A percentile compares a stretch with the other conserved stretches of the same genome.
These are phyloP conservation scores for Cytospora chrysosperma DNA, from an alignment of 2,329 filamentous ascomycete genomes.

Conservation along the genomic window DNA sequence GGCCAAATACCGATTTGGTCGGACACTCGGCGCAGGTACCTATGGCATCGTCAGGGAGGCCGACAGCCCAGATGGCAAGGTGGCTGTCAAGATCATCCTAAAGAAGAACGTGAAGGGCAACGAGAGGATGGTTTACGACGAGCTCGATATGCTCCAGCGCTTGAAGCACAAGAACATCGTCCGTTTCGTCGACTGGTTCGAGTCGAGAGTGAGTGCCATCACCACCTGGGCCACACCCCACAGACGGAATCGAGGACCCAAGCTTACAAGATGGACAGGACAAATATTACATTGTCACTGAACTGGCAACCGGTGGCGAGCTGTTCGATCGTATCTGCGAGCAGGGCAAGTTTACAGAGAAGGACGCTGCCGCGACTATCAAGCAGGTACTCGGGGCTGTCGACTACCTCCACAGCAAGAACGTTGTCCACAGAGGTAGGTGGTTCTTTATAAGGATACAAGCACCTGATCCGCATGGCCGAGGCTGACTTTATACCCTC, in stretches of 20 bases:
- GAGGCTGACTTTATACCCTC: background rate
- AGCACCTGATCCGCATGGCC: background rate
- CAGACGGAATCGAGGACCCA: background rate
- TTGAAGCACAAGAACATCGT: conserved; percentile 95
- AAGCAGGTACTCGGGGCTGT: conserved; percentile 91
- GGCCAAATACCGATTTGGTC: conserved; percentile 86
- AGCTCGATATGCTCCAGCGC: conserved; percentile 87
- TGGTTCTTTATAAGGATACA: background rate
- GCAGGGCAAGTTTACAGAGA: conserved; percentile 96
- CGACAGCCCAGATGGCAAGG: conserved; percentile 77
- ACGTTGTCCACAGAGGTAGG: conserved; percentile 92
- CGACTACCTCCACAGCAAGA: conserved; percentile 88
- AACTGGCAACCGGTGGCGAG: conserved; percentile 93
- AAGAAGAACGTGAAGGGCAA: conserved; percentile 99
- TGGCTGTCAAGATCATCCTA: conserved; percentile 97
- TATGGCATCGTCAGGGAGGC: conserved; percentile 98
- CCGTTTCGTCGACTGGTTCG: conserved; percentile 97
- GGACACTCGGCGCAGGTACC: conserved; percentile 91
- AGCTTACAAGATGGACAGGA: conserved; percentile 57
- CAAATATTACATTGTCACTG: conserved; percentile 99
- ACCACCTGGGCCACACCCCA: background rate
- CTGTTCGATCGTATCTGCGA: conserved; percentile 98
- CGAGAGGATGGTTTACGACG: conserved; percentile 98
- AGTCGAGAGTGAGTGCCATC: conserved; percentile 74
- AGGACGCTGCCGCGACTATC: conserved; percentile 94